Evolutionary conservation across 2,329 filamentous ascomycete genomes (phyloP), one percentile per base, ranked within the genome.

Genomic region (Diplodia sapinea): DNA sequence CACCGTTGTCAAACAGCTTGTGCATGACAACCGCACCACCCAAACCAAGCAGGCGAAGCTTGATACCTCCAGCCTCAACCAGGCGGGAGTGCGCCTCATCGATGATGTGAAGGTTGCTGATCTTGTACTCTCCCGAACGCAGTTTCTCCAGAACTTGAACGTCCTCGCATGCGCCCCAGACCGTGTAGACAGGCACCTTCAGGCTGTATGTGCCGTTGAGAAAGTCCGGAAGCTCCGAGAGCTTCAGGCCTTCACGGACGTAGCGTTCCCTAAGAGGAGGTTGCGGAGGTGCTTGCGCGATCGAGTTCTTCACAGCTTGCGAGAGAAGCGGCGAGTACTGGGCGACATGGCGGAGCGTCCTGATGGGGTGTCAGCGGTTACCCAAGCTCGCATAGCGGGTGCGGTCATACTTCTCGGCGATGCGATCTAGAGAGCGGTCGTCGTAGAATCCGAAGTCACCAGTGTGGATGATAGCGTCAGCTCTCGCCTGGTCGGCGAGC

Each of bases 371-470:
- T 67, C 69, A 68, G 59, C 20, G 7, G 29, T 49, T 69, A 62
- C 13, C 69, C 72, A 68, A 74, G 71, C 66, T 68, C 68, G 47
- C 36, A 38, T 23, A 51, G 49, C 23, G 38, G 36, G 7, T 9
- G 49, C 56, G 26, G 9, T 83, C 89, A 84, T 82, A 96, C 93
- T 99, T 99, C 81, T 99, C 95, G 50, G 95, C 95, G 83, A 99
- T 98, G 76, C 95, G 91, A 76, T 98, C 94, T 72, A 99, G 84
- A 43, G 95, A 99, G 66, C 90, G 92, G 75, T 96, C 91, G 80
- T 99, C 95, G 83, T 99, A 99, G 83, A 99, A 99, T 70, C 95
- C 95, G 79, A 99, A 99, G 80, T 99, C 95, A 80, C 95, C 95
- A 23, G 95, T 99, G 82, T 99, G 95, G 76, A 99, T 93, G 80